Conservation (phyloP, 192 early-diverging fungal species). For the Gamsiella multidivaricata region DNA sequence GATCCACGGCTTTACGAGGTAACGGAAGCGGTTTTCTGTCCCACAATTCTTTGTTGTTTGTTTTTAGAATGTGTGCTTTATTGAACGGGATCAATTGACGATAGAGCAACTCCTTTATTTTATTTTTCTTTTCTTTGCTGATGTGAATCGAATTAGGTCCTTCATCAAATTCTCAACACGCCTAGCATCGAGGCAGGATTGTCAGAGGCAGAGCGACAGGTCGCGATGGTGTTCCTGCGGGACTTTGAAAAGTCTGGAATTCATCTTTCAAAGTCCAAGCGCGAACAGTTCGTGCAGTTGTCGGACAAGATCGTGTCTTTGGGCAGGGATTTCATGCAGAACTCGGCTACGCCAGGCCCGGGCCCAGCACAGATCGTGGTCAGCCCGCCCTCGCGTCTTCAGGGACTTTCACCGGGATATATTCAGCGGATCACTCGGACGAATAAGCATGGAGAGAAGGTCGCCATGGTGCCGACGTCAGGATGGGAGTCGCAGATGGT, state of each 20-base stretch:
- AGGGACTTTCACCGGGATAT: constrained; percentile 52
- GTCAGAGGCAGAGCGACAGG: constrained; percentile 75
- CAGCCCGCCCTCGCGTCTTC: constrained; percentile 44
- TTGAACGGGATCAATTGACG: too few species aligned
- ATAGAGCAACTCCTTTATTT: too few species aligned
- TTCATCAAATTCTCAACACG: constrained; percentile 74
- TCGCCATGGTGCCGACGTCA: constrained; percentile 69
- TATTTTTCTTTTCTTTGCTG: too few species aligned
- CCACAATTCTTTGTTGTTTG: background rate
- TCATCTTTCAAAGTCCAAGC: constrained; percentile 75
- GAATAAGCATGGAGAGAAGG: constrained; percentile 41
- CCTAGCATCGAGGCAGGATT: constrained; percentile 64
- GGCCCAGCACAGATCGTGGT: constrained; percentile 54
- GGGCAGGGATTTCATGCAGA: constrained; percentile 78
- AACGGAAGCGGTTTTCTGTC: constrained; percentile 13
- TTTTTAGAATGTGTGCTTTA: too few species aligned
- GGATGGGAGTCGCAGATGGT: constrained; percentile 70
- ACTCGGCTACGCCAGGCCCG: constrained; percentile 38
- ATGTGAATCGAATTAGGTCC: constrained; percentile 58
- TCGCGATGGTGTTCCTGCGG: constrained; percentile 82
- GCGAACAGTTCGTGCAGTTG: constrained; percentile 81
- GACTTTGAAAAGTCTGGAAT: constrained; percentile 98
- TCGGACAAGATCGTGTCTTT: constrained; percentile 85
- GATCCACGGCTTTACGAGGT: constrained; percentile 86
- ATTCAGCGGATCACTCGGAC: constrained; percentile 42